Base-by-base conservation (phyloP, 208 protist species). In the Wallacemonas sp. region DNA sequence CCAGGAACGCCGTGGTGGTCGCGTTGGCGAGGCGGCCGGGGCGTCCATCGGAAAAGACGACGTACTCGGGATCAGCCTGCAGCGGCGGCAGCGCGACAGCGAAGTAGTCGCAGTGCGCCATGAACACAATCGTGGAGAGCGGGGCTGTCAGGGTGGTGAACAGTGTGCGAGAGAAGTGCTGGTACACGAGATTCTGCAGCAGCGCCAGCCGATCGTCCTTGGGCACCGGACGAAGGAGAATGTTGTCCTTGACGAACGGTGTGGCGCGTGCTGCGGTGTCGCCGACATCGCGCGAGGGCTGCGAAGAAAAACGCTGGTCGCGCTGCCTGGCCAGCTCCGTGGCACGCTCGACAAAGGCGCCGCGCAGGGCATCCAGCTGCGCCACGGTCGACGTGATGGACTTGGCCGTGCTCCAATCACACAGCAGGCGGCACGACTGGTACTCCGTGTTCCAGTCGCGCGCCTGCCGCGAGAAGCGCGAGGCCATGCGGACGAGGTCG, bases 371-470 rank as follows among this genome's bases (percentile, higher is more conserved):
- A 32, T 65, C n/a, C 16, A 70, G 32, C 41, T 62, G 49, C 57
- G 61, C 28, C 31, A 59, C 52, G 3, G 52, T 44, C 16, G 31
- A 14, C 57, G 44, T 67, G 41, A 48, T 61, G 46, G 22, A 67
- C 69, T 23, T 54, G 41, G 29, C 38, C 55, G 31, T 70, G 57
- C 68, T 74, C 65, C 66, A 77, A 10, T 74, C 41, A 7, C 61
- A 12, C 36, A 84, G 76, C 20, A 81, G 63, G 3, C 78, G 76
- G 28, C 66, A 54, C 22, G 72, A 65, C 49, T 88, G 79, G 44
- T 66, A 74, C 71, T 89, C 83, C 14, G 63, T 65, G 55, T 84
- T 86, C 76, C 79, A 86, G 57, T 84, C 71, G 18, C 78, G 79
- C 28, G 67, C 44, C 44, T 79, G 70, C 54, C 71, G 75, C 25